Base-by-base conservation (phyloP, 768 basidiomycete genomes). In the Mycena rosella region DNA sequence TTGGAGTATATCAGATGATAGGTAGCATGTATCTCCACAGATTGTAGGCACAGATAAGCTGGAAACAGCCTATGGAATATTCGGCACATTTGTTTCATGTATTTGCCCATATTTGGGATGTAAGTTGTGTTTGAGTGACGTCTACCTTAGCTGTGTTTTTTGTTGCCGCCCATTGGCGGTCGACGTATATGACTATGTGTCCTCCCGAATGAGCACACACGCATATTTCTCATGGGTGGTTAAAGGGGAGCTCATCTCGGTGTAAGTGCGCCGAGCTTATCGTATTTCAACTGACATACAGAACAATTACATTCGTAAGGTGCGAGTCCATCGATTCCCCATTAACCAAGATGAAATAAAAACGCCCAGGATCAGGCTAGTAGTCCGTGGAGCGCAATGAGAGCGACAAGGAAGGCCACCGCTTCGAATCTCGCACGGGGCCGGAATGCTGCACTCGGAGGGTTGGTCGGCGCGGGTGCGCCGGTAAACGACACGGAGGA, bases 371-470 rank as follows among this genome's bases (percentile, higher is more conserved):
- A 49, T 52, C 51, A 52, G 18, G 11, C 51, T 5, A 34, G 22
- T 14, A 38, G 17, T 14, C 1, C 36, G 9, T 38, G 34, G 36
- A 64, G 47, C 32, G 29, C 49, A 14, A 65, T 11, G 2, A 53
- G 9, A 4, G 32, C 57, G 14, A 40, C 29, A 18, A 59, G 4
- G 13, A 14, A 49, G 20, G 52, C 24, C 15, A 57, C 55, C 26
- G 18, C 20, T 20, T 29, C 17, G 17, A 29, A 30, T 5, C 24
- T 14, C 10, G 27, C 15, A 27, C 54, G 36, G 5, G 48, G 9
- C 24, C 40, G 40, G 24, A 47, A n/a, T 15, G 40, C 64, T 22
- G 65, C 65, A 26, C n/a, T 59, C 5, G 65, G 48, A 22, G 40
- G 32, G 15, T 30, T 66, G 24, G 32, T 54, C 30, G 44, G 20